Conservation (phyloP, 2,329 filamentous ascomycete species). For the Phoma sp. region DNA sequence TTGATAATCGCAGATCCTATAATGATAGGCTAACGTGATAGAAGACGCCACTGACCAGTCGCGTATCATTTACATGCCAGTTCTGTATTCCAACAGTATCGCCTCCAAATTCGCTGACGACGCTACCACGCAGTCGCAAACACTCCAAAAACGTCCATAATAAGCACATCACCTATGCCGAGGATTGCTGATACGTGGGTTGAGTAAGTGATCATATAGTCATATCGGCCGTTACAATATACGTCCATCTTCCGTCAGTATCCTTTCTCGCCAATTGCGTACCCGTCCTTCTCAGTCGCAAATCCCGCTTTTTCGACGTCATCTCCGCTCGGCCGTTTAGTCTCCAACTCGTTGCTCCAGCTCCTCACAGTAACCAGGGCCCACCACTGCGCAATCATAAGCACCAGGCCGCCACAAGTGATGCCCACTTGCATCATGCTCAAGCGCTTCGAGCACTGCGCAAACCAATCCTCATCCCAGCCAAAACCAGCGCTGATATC, state of each 20-base stretch:
- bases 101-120: not conserved
- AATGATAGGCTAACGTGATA: conserved; percentile 9
- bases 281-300: not conserved
- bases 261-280: conserved; percentile 13
- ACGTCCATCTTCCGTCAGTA: conserved; percentile 8
- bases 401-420: conserved; percentile 29
- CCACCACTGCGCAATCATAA: conserved; percentile 47
- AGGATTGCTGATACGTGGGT: not conserved
- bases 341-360: conserved; percentile 33
- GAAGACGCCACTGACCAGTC: conserved; percentile 9
- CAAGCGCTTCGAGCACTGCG: conserved; percentile 38
- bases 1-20: not conserved
- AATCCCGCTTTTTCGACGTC: conserved; percentile 27
- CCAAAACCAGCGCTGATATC: conserved; percentile 38
- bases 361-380: conserved; percentile 34
- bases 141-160: not conserved
- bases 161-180: not conserved
- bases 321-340: conserved; percentile 4
- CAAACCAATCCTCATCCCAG: conserved; percentile 38
- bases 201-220: conserved; percentile 3
- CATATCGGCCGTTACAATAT: conserved; percentile 12
- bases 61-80: conserved; percentile 27
- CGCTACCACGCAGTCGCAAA: not conserved
- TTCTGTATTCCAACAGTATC: conserved; percentile 17
- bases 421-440: conserved; percentile 29